A percentile compares a stretch with the other conserved stretches of the same genome.
Conservation (phyloP, 768 basidiomycete genomes). For the Pholiota microspora region DNA sequence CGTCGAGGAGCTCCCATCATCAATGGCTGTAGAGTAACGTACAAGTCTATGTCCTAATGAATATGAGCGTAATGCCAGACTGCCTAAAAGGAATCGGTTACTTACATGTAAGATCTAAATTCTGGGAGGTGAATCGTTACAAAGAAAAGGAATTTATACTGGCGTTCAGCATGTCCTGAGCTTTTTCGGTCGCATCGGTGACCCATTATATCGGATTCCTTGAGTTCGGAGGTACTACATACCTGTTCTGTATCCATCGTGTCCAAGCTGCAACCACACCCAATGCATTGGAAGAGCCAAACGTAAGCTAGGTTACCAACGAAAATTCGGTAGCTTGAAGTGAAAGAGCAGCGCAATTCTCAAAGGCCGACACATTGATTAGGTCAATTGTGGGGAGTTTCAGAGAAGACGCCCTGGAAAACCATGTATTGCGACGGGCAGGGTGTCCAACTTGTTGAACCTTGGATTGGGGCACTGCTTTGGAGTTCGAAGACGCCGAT, state of each 20-base stretch:
- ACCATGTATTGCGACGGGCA: no score
- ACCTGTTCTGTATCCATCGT: constrained; percentile 10
- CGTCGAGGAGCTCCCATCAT: constrained; percentile 6
- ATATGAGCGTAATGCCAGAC: constrained; percentile 4
- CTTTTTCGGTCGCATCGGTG: constrained; percentile 18
- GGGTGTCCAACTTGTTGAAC: no score
- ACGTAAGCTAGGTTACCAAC: constrained; percentile 1
- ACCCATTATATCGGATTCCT: constrained; percentile 14
- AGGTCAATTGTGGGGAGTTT: no score
- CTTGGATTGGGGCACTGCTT: background rate
- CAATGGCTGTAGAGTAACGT: background rate
- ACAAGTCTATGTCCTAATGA: constrained; percentile 9
- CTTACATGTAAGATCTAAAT: constrained; percentile 16
- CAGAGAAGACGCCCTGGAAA: no score
- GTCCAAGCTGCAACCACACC: constrained; percentile 13
- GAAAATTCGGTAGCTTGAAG: background rate
- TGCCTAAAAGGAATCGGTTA: constrained; percentile 1
- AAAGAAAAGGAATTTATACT: constrained; percentile 18
- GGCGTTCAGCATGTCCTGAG: constrained; percentile 10
- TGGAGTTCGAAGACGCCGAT: background rate
- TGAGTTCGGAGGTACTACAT: constrained; percentile 10
- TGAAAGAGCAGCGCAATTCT: background rate
- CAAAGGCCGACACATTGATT: background rate
- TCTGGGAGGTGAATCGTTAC: constrained; percentile 12
- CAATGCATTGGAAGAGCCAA: background rate